Percentiles rank a stretch among this genome's conserved stretches.
These are phyloP conservation scores for Scenedesmus sp. DNA, from an alignment of 163 green algal species.

Conservation along the genomic window DNA sequence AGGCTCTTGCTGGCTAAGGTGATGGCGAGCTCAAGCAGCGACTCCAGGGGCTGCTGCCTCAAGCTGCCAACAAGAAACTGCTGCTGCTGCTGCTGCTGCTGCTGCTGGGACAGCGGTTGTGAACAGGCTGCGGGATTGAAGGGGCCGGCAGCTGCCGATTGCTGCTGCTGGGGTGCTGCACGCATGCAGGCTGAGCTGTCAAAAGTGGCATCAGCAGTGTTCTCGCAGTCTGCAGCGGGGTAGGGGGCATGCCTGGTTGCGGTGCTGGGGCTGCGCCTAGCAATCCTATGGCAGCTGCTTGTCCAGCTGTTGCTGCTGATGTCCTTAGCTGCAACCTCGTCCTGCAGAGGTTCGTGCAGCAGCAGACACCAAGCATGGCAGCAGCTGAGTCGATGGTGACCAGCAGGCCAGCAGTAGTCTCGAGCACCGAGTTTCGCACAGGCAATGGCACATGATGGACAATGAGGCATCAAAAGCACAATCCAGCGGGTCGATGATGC, in stretches of 20 bases:
- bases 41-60: slow-evolving; percentile 18
- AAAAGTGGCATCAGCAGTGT: neutral
- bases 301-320: neutral
- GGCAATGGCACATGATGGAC: neutral
- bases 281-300: slow-evolving; percentile 2
- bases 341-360: neutral
- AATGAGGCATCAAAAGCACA: too few relatives aligned
- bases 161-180: neutral
- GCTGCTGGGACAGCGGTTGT: neutral
- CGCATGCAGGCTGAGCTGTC: neutral
- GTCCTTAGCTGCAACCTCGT: neutral
- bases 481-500: neutral
- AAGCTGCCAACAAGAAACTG: neutral
- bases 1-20: slow-evolving; percentile 6
- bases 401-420: neutral
- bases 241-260: slow-evolving; percentile 10
- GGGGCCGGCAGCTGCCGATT: neutral
- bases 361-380: neutral
- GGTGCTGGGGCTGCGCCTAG: slow-evolving; percentile 13
- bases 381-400: neutral
- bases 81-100: neutral
- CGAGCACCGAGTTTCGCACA: neutral
- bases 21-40: slow-evolving; percentile 30
- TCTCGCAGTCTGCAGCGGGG: neutral
- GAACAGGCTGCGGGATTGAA: neutral